Percentiles rank a stretch among this genome's conserved stretches.
Evolutionary conservation across 768 basidiomycete species (phyloP).

Genomic region (Candolleomyces aberdarensis): DNA sequence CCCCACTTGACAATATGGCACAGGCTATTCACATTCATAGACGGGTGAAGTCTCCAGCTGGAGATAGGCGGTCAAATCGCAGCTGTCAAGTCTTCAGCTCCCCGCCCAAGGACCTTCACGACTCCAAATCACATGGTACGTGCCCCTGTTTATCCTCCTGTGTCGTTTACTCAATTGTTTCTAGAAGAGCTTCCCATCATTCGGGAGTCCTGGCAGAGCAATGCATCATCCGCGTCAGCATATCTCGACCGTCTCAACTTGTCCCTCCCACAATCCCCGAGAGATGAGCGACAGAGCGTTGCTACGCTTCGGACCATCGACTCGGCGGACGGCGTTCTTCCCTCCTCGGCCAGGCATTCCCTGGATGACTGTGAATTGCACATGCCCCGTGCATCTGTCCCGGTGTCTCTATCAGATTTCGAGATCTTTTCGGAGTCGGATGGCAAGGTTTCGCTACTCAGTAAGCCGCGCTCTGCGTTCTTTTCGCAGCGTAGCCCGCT

Average conservation of each 20-base stretch:
- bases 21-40: constrained; percentile 14
- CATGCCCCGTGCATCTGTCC: constrained; percentile 28
- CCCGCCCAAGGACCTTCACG: constrained; percentile 10
- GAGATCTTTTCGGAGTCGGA: constrained; percentile 37
- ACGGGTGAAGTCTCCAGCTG: constrained; percentile 11
- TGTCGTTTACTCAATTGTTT: neutral
- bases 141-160: neutral
- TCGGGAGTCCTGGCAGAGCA: constrained; percentile 7
- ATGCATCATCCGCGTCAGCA: constrained; percentile 21
- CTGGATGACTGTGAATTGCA: constrained; percentile 2
- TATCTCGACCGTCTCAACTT: constrained; percentile 40
- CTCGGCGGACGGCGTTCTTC: constrained; percentile 56
- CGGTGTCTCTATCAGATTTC: constrained; percentile 38
- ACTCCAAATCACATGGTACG: neutral
- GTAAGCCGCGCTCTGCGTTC: constrained; percentile 21
- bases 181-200: constrained; percentile 5
- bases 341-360: constrained; percentile 1
- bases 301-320: constrained; percentile 54
- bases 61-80: constrained; percentile 25
- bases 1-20: constrained; percentile 16
- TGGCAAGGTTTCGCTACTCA: constrained; percentile 28
- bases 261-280: constrained; percentile 30
- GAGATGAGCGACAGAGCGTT: constrained; percentile 45
- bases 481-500: neutral
- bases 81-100: constrained; percentile 21